Percentiles rank a stretch among this genome's conserved stretches.
These are phyloP conservation scores for Monosporascus sp. DNA, from an alignment of 2,329 filamentous ascomycete genomes.

Conservation along the genomic window DNA sequence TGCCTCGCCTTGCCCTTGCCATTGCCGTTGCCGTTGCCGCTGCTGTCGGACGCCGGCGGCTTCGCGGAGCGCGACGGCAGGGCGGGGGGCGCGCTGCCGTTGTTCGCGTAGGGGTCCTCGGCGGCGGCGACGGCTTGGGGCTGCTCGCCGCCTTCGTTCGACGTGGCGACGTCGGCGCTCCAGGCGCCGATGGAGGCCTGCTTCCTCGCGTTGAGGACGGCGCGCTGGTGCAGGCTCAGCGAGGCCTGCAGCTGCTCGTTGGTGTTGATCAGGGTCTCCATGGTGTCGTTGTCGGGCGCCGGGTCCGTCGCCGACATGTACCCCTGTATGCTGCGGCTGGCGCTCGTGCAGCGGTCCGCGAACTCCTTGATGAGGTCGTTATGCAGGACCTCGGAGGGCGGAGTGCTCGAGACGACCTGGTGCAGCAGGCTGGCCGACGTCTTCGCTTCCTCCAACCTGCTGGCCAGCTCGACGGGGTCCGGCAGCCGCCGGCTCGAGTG, in stretches of 20 bases:
- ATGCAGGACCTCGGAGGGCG: slow-evolving; percentile 64
- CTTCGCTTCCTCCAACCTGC: slow-evolving; percentile 81
- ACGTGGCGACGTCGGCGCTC: slow-evolving; percentile 17
- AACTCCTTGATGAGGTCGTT: slow-evolving; percentile 96
- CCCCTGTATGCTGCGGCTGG: slow-evolving; percentile 73
- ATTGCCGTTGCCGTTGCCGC: slow-evolving; percentile 20
- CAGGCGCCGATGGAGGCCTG: slow-evolving; percentile 37
- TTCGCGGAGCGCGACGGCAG: slow-evolving; percentile 17
- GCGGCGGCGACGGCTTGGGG: slow-evolving; percentile 5
- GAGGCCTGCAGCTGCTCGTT: slow-evolving; percentile 86
- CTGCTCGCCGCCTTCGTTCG: slow-evolving; percentile 5
- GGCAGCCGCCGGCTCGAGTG: slow-evolving; percentile 52
- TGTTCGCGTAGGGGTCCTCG: not conserved
- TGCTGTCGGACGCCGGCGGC: slow-evolving; percentile 21
- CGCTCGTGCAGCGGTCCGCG: slow-evolving; percentile 75
- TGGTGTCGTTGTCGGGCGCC: slow-evolving; percentile 83
- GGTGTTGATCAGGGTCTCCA: slow-evolving; percentile 88
- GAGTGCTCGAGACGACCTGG: slow-evolving; percentile 84
- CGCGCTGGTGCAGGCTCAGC: slow-evolving; percentile 77
- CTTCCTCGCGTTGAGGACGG: slow-evolving; percentile 61
- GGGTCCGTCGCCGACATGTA: slow-evolving; percentile 82
- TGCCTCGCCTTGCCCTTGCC: slow-evolving; percentile 27
- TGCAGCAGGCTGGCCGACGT: slow-evolving; percentile 89
- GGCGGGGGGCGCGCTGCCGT: not conserved
- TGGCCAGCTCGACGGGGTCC: slow-evolving; percentile 68